Percentiles rank a stretch among this genome's conserved stretches.
These are phyloP conservation scores for Monosporozyma yasuniensis DNA, from an alignment of 805 yeast species.

Conservation along the genomic window DNA sequence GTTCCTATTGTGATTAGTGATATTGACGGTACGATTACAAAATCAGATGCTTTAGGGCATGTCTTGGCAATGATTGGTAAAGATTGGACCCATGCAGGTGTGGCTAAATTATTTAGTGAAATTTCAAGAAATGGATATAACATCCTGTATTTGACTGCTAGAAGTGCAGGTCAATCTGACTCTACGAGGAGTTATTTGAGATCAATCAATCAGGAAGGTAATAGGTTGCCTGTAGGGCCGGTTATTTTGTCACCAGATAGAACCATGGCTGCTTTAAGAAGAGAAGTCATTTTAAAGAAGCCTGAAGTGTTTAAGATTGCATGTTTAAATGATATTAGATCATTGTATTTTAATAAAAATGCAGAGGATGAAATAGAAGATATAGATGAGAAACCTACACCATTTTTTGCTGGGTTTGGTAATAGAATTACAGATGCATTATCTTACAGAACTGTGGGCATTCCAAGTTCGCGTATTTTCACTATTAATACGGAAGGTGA, in stretches of 20 bases:
- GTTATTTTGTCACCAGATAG: conserved; percentile 93
- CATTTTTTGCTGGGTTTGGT: conserved; percentile 97
- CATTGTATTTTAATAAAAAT: conserved; percentile 41
- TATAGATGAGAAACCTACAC: conserved; percentile 47
- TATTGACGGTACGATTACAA: conserved; percentile 96
- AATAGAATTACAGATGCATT: conserved; percentile 94
- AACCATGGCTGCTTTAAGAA: conserved; percentile 85
- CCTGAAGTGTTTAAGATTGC: conserved; percentile 99
- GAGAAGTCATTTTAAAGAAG: conserved; percentile 88
- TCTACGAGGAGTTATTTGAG: conserved; percentile 74
- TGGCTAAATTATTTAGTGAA: conserved; percentile 84
- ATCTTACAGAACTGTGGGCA: conserved; percentile 85
- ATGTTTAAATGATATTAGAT: conserved; percentile 76
- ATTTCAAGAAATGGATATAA: conserved; percentile 83
- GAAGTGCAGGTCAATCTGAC: conserved; percentile 94
- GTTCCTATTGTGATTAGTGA: conserved; percentile 93
- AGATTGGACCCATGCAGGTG: conserved; percentile 98
- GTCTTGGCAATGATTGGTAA: conserved; percentile 86
- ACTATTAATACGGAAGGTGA: conserved; percentile 96
- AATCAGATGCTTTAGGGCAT: conserved; percentile 95
- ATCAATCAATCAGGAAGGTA: conserved; percentile 70
- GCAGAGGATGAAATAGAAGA: conserved; percentile 4
- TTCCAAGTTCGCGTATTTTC: conserved; percentile 88
- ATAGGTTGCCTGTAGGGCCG: conserved; percentile 76
- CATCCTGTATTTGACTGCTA: conserved; percentile 84